These are phyloP conservation scores for Hemileccinum hortonii DNA, from an alignment of 1,284 basidiomycete genomes.

Conservation along the genomic window DNA sequence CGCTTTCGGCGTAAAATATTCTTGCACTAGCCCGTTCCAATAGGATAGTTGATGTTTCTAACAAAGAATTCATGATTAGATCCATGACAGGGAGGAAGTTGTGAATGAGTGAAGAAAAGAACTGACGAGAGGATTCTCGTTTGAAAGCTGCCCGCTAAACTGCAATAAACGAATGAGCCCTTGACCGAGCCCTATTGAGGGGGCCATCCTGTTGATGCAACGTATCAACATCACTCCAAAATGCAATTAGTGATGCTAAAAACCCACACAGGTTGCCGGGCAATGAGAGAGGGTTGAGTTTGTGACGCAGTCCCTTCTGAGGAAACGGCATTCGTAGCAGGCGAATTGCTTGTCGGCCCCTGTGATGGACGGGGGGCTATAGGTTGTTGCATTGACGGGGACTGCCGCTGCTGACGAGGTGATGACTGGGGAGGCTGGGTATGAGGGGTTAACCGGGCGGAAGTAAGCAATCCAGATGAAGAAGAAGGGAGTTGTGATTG, in stretches of 20 bases:
- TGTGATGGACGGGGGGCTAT: conserved; percentile 40
- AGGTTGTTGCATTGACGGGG: conserved; percentile 36
- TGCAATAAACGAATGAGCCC: conserved; percentile 59
- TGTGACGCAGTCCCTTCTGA: conserved; percentile 30
- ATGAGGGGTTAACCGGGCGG: conserved; percentile 34
- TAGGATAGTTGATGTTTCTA: conserved; percentile 61
- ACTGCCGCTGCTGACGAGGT: conserved; percentile 35
- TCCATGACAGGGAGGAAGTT: conserved; percentile 5
- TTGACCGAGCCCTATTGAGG: conserved; percentile 53
- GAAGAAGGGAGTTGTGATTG: conserved; percentile 36
- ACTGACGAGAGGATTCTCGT: conserved; percentile 50
- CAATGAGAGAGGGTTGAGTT: conserved; percentile 23
- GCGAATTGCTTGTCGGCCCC: conserved; percentile 21
- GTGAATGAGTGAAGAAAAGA: background rate
- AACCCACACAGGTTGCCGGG: conserved; percentile 33
- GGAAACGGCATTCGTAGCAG: conserved; percentile 22
- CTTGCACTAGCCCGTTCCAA: conserved; percentile 61
- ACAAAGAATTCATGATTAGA: conserved; percentile 6
- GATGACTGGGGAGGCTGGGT: conserved; percentile 33
- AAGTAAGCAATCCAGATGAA: conserved; percentile 26
- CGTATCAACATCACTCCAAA: conserved; percentile 12
- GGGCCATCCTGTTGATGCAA: conserved; percentile 23
- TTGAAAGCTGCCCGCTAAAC: conserved; percentile 61
- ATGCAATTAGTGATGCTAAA: background rate
- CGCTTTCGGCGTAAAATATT: conserved; percentile 66